Evolutionary conservation across 345 rosid species (phyloP).

Genomic region (Punica granatum): DNA sequence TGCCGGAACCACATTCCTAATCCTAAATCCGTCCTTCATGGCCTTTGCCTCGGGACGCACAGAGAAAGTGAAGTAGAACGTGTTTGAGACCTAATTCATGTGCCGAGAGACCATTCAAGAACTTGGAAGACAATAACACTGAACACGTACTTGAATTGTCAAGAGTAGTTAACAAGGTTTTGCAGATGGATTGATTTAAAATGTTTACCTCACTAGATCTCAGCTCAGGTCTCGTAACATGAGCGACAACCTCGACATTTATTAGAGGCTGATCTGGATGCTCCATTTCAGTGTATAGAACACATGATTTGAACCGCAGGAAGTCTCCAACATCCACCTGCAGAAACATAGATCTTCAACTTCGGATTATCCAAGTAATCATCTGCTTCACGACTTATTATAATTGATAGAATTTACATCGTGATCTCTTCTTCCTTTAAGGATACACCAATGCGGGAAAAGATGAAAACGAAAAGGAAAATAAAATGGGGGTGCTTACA

Average conservation of each 20-base stretch:
- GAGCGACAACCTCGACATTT: constrained; percentile 86
- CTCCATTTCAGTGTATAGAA: constrained; percentile 63
- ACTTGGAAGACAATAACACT: not conserved
- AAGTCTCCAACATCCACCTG: constrained; percentile 89
- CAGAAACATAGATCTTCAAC: constrained; percentile 2
- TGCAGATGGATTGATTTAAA: not conserved
- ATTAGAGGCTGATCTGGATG: constrained; percentile 64
- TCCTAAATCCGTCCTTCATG: constrained; percentile 34
- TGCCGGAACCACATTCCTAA: constrained; percentile 71
- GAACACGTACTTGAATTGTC: not conserved
- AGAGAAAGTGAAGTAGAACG: constrained; percentile 74
- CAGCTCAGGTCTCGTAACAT: constrained; percentile 90
- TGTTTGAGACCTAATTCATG: constrained; percentile 60
- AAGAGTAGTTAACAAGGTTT: not conserved
- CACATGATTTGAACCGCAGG: constrained; percentile 71
- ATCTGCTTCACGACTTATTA: not conserved
- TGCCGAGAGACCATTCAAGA: not conserved
- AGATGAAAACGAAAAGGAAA: not conserved
- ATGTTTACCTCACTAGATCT: constrained; percentile 71
- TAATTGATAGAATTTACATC: not conserved
- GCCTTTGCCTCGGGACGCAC: constrained; percentile 65
- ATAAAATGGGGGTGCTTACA: constrained; percentile 29
- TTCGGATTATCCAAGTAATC: not conserved
- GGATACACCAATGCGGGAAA: not conserved
- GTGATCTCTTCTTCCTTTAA: not conserved